Evolutionary conservation across 2,329 filamentous ascomycete genomes (phyloP), one percentile per base, ranked within the genome.

Genomic region (Fusarium sp.): DNA sequence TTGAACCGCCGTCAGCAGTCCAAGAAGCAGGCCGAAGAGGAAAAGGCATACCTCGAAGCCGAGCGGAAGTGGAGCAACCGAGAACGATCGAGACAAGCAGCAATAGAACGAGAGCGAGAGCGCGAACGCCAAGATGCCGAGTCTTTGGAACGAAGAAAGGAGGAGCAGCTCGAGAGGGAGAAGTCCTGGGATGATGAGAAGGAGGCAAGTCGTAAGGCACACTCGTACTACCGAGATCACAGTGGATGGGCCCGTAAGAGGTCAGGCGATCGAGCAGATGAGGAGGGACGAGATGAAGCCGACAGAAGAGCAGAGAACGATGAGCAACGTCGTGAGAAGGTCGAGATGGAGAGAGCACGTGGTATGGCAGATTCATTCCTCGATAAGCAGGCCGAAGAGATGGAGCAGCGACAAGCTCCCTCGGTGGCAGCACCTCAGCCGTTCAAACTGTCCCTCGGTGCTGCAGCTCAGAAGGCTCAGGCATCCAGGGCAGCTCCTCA

Each of bases 401-500:
- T 97, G 81, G 90, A 89, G 74, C 83, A 85, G 49, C 84, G 85
- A 49, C 78, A 79, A 46, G 70, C 84, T 73, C 78, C 81, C 64
- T 75, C 78, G 8, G 83, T 81, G 2, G 80, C 85, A 11, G 88
- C 90, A 64, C 94, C 93, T 5, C 92, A 94, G 79, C 92, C 92
- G 27, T 97, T 98, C 89, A 98, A 98, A 82, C 89, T 98, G 66
- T 98, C 95, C 2, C 92, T 98, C 29, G 95, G 95, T 62, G 94
- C 94, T 1, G 94, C 95, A 0, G 94, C 94, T 0, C 94, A 97
- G 81, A 94, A 87, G 76, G 87, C 87, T 0, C 88, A 90, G 58
- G 88, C 88, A 0, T 88, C 89, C 66, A 85, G 87, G 44, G 84
- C 84, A 1, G 87, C 87, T 16, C 85, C 89, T 0, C 87, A 89